These are phyloP conservation scores for Thelonectria discophora DNA, from an alignment of 2,329 filamentous ascomycete species.

Conservation along the genomic window DNA sequence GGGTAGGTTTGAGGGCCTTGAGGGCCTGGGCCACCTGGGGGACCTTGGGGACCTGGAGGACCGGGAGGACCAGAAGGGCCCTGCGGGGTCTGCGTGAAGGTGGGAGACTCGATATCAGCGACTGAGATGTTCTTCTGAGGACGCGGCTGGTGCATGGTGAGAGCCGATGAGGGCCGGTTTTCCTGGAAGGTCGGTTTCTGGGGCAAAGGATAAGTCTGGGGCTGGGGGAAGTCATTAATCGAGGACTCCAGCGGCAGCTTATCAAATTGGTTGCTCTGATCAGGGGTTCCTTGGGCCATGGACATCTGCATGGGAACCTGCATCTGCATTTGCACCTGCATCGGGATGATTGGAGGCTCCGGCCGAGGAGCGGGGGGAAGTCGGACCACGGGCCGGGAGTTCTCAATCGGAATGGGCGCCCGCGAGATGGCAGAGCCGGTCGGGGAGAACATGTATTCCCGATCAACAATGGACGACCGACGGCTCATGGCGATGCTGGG, in stretches of 20 bases:
- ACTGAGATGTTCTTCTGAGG: constrained; percentile 95
- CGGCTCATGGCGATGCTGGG: constrained; percentile 90
- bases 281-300: constrained; percentile 3
- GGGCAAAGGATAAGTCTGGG: constrained; percentile 66
- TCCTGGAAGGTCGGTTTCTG: constrained; percentile 68
- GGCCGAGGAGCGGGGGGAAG: constrained; percentile 71
- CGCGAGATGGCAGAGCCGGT: constrained; percentile 80
- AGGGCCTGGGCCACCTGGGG: too few relatives aligned
- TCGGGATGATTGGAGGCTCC: constrained; percentile 37
- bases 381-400: constrained; percentile 78
- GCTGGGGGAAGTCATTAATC: constrained; percentile 63
- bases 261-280: constrained; percentile 32
- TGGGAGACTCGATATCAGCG: constrained; percentile 89
- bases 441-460: constrained; percentile 82
- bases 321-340: too few relatives aligned
- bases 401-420: constrained; percentile 68
- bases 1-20: constrained; percentile 76
- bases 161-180: constrained; percentile 57
- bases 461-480: constrained; percentile 76
- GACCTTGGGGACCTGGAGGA: too few relatives aligned
- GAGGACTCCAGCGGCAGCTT: constrained; percentile 44
- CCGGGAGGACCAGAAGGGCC: too few relatives aligned
- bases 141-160: constrained; percentile 91
- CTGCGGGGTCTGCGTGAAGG: constrained; percentile 50
- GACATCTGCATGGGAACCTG: neutral